Evolutionary conservation across 1,284 basidiomycete genomes (phyloP).

Genomic region (Ceratobasidium sp.): DNA sequence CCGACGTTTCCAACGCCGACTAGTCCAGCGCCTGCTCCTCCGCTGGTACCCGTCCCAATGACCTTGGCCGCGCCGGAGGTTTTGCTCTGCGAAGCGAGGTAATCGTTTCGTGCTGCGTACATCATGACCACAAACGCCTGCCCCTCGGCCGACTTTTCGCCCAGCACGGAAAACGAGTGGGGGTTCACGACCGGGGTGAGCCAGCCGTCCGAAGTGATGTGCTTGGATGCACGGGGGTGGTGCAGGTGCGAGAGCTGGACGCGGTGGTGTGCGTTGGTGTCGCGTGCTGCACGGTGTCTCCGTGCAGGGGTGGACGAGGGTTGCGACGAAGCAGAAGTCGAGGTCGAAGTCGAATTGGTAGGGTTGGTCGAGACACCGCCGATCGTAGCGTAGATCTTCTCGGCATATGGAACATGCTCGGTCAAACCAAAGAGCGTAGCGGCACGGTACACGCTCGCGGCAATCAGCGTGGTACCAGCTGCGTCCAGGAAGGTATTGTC

Average conservation of each 20-base stretch:
- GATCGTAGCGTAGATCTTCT: conserved; percentile 56
- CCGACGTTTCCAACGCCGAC: no score
- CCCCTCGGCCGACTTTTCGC: conserved; percentile 61
- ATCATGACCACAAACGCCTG: conserved; percentile 77
- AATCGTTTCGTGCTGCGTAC: conserved; percentile 74
- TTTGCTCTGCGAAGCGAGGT: no score
- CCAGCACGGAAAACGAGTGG: conserved; percentile 57
- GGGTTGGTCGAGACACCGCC: conserved; percentile 43
- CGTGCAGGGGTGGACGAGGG: background rate
- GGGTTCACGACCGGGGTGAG: conserved; percentile 77
- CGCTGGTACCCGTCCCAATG: no score
- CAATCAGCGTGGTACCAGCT: conserved; percentile 75
- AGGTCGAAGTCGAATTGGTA: background rate
- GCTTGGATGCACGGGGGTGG: conserved; percentile 47
- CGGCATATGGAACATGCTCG: conserved; percentile 63
- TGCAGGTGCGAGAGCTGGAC: conserved; percentile 30
- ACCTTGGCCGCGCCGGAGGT: no score
- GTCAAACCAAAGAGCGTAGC: conserved; percentile 60
- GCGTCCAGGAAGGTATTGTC: conserved; percentile 72
- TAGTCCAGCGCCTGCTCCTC: no score
- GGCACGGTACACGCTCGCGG: conserved; percentile 76
- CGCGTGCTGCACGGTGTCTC: background rate
- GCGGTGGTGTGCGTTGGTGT: conserved; percentile 31
- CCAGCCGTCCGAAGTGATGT: conserved; percentile 65
- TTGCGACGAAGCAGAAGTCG: background rate